Percentiles rank a stretch among this genome's conserved stretches.
phyloP scores from a whole-genome alignment of 2,329 filamentous ascomycete genomes.

The Fusarium setosum region DNA sequence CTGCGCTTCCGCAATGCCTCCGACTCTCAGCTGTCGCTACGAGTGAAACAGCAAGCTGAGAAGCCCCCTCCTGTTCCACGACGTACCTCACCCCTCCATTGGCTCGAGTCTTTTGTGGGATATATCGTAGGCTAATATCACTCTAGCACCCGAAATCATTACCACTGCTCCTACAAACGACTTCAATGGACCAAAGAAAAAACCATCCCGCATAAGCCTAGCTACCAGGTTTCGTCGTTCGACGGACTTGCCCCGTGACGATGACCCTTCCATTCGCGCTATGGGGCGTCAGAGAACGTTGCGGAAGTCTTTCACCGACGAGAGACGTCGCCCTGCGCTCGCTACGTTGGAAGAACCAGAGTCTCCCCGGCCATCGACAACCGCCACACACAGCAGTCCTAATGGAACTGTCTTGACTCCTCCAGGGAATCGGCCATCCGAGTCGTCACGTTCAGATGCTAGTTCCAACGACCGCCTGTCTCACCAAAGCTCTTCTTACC shows the following conservation, averaged over 20 bases:
- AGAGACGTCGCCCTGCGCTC: conserved; percentile 45
- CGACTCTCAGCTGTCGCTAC: conserved; percentile 85
- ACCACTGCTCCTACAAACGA: conserved; percentile 88
- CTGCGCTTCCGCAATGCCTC: conserved; percentile 92
- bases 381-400: conserved; percentile 39
- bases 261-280: conserved; percentile 35
- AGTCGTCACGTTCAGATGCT: conserved; percentile 90
- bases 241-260: conserved; percentile 55
- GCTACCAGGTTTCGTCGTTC: conserved; percentile 65
- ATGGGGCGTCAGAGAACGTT: conserved; percentile 34
- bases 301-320: conserved; percentile 59
- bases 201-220: conserved; percentile 65
- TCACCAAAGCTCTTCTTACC: conserved; percentile 64
- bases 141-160: conserved; percentile 79
- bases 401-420: conserved; percentile 60
- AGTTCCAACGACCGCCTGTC: conserved; percentile 76
- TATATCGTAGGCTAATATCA: conserved; percentile 31
- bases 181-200: conserved; percentile 63
- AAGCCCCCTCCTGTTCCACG: conserved; percentile 68
- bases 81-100: conserved; percentile 56
- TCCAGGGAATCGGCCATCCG: conserved; percentile 61
- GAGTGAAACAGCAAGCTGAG: conserved; percentile 75
- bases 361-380: conserved; percentile 46
- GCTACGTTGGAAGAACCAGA: conserved; percentile 67
- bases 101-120: conserved; percentile 1